Conservation (phyloP, 2,329 filamentous ascomycete genomes). For the Epichloe baconii region DNA sequence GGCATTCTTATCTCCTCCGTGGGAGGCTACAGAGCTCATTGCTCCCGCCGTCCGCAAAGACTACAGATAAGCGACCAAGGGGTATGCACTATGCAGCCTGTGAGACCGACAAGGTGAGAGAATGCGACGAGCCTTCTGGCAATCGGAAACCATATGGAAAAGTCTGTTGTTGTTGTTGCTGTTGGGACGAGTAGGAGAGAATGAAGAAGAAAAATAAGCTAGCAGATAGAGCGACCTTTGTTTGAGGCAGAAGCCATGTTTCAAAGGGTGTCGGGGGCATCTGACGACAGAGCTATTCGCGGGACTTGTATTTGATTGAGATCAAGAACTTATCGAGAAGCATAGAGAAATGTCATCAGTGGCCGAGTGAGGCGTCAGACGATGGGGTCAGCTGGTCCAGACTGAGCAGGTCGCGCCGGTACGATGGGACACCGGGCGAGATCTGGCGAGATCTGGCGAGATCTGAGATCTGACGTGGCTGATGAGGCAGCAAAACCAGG, state of each 20-base stretch:
- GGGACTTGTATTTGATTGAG: not conserved
- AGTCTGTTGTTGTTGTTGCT: not conserved
- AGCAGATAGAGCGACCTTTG: not conserved
- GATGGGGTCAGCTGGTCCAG: not conserved
- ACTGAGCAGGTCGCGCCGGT: not conserved
- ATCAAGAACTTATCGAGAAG: not conserved
- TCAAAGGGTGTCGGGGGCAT: not conserved
- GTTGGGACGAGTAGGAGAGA: not conserved
- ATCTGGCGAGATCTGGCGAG: slow-evolving; percentile 4
- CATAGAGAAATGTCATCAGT: not conserved
- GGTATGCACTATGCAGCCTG: too few species aligned
- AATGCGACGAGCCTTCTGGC: not conserved
- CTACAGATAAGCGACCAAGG: too few species aligned
- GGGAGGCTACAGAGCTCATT: too few species aligned
- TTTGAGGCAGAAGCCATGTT: not conserved
- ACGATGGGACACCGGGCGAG: slow-evolving; percentile 4
- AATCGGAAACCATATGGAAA: not conserved
- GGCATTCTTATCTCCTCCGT: too few species aligned
- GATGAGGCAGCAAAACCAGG: slow-evolving; percentile 6
- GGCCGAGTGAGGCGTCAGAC: not conserved
- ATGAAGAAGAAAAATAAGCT: not conserved
- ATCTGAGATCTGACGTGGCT: slow-evolving; percentile 10
- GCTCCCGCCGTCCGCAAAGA: too few species aligned
- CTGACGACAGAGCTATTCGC: not conserved
- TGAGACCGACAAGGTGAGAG: not conserved